phyloP scores from a whole-genome alignment of 2,329 filamentous ascomycete species.

The Cladophialophora psammophila region DNA sequence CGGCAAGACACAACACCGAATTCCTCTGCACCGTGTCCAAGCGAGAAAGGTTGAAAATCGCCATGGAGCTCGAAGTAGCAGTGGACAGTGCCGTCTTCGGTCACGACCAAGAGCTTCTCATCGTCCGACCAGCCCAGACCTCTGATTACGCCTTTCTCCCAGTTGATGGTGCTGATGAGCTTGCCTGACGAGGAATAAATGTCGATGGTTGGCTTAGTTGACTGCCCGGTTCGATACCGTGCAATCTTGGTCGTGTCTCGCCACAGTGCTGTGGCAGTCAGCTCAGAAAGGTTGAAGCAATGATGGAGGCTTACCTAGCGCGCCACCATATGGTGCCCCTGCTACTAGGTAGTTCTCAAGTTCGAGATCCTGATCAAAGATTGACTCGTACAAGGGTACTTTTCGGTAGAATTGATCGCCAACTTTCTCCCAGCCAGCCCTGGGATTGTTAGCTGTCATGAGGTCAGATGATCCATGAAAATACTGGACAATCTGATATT shows the following conservation, averaged over 20 bases:
- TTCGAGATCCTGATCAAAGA: slow-evolving; percentile 93
- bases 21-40: slow-evolving; percentile 89
- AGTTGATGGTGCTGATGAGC: slow-evolving; percentile 81
- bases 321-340: slow-evolving; percentile 91
- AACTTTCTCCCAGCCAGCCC: slow-evolving; percentile 92
- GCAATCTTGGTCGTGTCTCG: slow-evolving; percentile 87
- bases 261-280: slow-evolving; percentile 72
- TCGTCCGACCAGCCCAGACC: slow-evolving; percentile 96
- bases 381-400: slow-evolving; percentile 86
- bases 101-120: slow-evolving; percentile 87
- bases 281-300: slow-evolving; percentile 9
- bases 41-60: slow-evolving; percentile 91
- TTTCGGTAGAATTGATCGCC: slow-evolving; percentile 96
- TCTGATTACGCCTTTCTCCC: slow-evolving; percentile 88
- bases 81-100: slow-evolving; percentile 86
- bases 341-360: slow-evolving; percentile 92
- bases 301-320: slow-evolving; percentile 72
- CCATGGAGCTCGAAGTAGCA: slow-evolving; percentile 92
- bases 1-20: slow-evolving; percentile 85
- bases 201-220: slow-evolving; percentile 84
- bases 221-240: slow-evolving; percentile 74
- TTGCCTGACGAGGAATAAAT: slow-evolving; percentile 94
- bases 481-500: neutral
- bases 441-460: slow-evolving; percentile 67
- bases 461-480: slow-evolving; percentile 24